Percentiles rank a stretch among this genome's conserved stretches.
These are phyloP conservation scores for Cardiospermum halicacabum DNA, from an alignment of 345 rosid genomes.

Conservation along the genomic window DNA sequence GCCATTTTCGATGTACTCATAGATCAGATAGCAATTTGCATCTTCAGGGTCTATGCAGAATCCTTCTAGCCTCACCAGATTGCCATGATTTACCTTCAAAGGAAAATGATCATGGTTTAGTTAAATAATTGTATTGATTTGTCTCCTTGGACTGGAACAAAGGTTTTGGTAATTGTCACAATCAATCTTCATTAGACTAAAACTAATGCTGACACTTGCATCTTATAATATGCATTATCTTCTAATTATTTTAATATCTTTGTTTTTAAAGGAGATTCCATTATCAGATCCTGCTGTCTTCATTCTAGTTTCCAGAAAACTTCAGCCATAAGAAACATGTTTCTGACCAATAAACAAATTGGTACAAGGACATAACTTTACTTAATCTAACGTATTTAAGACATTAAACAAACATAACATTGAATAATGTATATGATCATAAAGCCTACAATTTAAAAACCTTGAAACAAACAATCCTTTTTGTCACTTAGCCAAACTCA, in stretches of 20 bases:
- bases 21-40: constrained; percentile 54
- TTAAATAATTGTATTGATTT: not conserved
- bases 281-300: not conserved
- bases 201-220: not conserved
- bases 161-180: not conserved
- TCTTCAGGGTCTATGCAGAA: constrained; percentile 59
- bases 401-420: not conserved
- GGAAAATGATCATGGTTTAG: not conserved
- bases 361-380: not conserved
- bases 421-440: not conserved
- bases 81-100: constrained; percentile 67
- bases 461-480: constrained; percentile 5
- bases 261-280: constrained; percentile 6
- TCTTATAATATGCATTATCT: too few species aligned
- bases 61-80: constrained; percentile 65
- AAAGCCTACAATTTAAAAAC: constrained; percentile 5
- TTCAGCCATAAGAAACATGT: too few species aligned
- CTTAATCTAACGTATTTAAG: not conserved
- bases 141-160: not conserved
- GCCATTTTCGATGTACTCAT: constrained; percentile 52
- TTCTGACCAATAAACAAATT: too few species aligned
- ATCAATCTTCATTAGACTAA: constrained; percentile 4
- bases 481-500: constrained; percentile 18
- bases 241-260: too few species aligned
- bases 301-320: not conserved